Evolutionary conservation across 163 green algal species (phyloP).

Genomic region (Prototheca cutis): DNA sequence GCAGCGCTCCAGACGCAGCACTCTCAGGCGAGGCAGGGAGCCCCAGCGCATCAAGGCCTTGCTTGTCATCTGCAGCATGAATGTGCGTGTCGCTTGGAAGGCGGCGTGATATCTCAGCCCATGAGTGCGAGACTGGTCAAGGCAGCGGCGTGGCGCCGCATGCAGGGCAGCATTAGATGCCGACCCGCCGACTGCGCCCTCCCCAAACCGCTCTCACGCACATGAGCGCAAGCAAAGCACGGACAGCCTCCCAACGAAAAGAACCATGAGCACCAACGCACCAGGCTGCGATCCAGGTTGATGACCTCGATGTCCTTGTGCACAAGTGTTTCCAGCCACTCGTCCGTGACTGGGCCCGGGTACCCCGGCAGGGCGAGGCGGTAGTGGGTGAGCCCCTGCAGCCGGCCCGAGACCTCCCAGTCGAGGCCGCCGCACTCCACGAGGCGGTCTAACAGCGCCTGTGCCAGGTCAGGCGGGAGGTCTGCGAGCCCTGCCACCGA

Average conservation of each 20-base stretch:
- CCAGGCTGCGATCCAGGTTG: not conserved
- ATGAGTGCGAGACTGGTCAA: too few species aligned
- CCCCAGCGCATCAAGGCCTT: constrained; percentile 3
- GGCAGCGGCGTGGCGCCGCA: too few species aligned
- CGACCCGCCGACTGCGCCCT: too few species aligned
- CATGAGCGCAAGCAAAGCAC: too few species aligned
- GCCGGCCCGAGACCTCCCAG: not conserved
- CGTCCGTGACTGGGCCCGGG: not conserved
- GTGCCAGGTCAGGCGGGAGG: constrained; percentile 20
- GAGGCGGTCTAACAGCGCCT: constrained; percentile 19
- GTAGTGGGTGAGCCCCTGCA: constrained; percentile 14
- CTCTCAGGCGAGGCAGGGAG: constrained; percentile 7
- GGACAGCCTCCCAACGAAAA: too few species aligned
- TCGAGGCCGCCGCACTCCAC: constrained; percentile 3
- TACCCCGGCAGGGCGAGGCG: constrained; percentile 10
- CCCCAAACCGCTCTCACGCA: too few species aligned
- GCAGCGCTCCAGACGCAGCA: constrained; percentile 17
- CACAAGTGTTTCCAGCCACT: not conserved
- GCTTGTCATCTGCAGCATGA: constrained; percentile 2
- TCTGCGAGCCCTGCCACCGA: not conserved
- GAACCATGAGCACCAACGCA: too few species aligned
- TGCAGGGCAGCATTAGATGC: too few species aligned
- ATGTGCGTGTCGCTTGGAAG: not conserved
- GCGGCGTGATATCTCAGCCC: too few species aligned
- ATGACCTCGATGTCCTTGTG: not conserved